Evolutionary conservation across 768 basidiomycete species (phyloP).

Genomic region (Baorangia bicolor): DNA sequence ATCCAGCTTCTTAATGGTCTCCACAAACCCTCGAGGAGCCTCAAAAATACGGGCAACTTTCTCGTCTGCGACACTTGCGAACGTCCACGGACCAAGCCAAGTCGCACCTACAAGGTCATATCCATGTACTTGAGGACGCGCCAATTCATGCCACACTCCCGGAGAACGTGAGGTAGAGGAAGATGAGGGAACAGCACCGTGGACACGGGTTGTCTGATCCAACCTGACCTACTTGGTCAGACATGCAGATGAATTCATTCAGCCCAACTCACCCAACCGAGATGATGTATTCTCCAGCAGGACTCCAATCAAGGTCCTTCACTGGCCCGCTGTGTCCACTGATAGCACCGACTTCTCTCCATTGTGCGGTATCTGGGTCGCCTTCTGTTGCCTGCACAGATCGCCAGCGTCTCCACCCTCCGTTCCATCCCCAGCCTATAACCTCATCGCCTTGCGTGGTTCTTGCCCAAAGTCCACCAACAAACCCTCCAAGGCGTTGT

Average conservation of each 20-base stretch:
- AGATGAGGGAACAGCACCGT: conserved; percentile 51
- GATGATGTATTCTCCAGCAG: conserved; percentile 79
- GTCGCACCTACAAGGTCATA: conserved; percentile 84
- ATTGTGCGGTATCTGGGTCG: conserved; percentile 42
- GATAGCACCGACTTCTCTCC: conserved; percentile 78
- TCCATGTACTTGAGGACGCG: conserved; percentile 94
- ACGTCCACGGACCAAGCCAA: conserved; percentile 73
- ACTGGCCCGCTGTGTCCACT: conserved; percentile 85
- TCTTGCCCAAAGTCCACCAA: conserved; percentile 81
- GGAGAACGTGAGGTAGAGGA: conserved; percentile 6
- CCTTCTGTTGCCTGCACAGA: conserved; percentile 30
- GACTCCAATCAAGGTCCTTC: conserved; percentile 83
- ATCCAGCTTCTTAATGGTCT: conserved; percentile 51
- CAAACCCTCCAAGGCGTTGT: conserved; percentile 86
- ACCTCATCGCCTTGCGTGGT: conserved; percentile 52
- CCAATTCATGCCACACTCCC: conserved; percentile 78
- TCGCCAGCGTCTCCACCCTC: conserved; percentile 89
- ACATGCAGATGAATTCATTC: neutral
- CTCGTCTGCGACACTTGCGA: conserved; percentile 93
- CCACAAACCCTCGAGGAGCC: conserved; percentile 79
- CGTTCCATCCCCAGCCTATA: conserved; percentile 91
- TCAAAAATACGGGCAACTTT: conserved; percentile 94
- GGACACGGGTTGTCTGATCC: conserved; percentile 92
- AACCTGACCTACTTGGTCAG: conserved; percentile 44
- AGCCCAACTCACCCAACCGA: conserved; percentile 66